These are phyloP conservation scores for Hermanozyma aechmeae DNA, from an alignment of 805 yeast species.

Conservation along the genomic window DNA sequence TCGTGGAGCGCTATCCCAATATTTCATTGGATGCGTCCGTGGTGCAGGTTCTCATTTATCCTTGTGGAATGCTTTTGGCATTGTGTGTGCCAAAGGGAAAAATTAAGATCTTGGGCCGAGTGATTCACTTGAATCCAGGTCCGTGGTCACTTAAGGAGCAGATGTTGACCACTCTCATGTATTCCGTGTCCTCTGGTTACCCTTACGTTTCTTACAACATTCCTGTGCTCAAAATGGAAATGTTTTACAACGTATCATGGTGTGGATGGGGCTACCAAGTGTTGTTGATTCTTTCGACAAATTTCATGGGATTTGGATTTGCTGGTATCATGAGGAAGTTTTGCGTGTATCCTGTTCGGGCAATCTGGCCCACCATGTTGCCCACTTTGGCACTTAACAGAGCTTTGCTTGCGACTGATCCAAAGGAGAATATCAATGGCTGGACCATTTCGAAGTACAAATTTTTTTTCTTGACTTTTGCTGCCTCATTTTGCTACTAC, in stretches of 20 bases:
- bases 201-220: conserved; percentile 51
- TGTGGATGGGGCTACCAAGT: background rate
- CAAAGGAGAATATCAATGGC: background rate
- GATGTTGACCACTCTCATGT: conserved; percentile 43
- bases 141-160: conserved; percentile 49
- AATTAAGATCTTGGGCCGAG: conserved; percentile 23
- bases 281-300: background rate
- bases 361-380: background rate
- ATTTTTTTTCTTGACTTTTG: background rate
- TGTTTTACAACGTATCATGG: background rate
- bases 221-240: conserved; percentile 25
- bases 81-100: conserved; percentile 4
- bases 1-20: background rate
- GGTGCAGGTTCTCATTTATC: background rate
- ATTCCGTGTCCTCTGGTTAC: conserved; percentile 30
- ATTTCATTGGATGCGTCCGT: background rate
- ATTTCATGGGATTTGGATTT: background rate
- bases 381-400: background rate
- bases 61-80: background rate
- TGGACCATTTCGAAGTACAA: background rate
- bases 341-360: background rate
- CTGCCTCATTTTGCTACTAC: background rate
- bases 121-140: conserved; percentile 45
- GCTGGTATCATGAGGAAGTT: background rate
- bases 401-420: background rate